A percentile compares a stretch with the other conserved stretches of the same genome.
These are phyloP conservation scores for Albatrellus ellisii DNA, from an alignment of 768 basidiomycete genomes.

Conservation along the genomic window DNA sequence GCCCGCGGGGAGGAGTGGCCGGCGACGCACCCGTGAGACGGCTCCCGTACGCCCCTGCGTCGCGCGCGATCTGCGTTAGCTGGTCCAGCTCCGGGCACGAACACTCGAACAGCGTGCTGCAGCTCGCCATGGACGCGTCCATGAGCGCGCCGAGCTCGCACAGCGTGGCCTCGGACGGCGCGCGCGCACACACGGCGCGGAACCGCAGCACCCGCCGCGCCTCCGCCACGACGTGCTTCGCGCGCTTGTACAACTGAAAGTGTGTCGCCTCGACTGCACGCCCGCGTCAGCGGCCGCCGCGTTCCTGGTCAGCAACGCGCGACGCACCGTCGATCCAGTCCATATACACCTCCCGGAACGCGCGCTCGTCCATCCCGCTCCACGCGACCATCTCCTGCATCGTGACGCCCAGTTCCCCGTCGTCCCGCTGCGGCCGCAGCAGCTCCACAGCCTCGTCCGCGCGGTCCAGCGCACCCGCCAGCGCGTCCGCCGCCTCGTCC, in stretches of 20 bases:
- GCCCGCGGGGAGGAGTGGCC: not conserved
- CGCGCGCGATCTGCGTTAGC: slow-evolving; percentile 46
- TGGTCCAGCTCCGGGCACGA: slow-evolving; percentile 70
- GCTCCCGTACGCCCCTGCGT: slow-evolving; percentile 68
- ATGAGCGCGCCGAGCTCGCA: slow-evolving; percentile 53
- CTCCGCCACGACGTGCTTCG: slow-evolving; percentile 72
- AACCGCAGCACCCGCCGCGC: slow-evolving; percentile 72
- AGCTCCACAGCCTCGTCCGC: slow-evolving; percentile 36
- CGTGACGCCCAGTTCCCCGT: slow-evolving; percentile 44
- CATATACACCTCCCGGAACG: slow-evolving; percentile 57
- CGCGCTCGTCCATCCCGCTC: slow-evolving; percentile 38
- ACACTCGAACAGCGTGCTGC: slow-evolving; percentile 59
- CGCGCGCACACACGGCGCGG: slow-evolving; percentile 39
- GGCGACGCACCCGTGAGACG: slow-evolving; percentile 58
- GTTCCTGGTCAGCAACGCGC: not conserved
- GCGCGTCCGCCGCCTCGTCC: slow-evolving; percentile 20
- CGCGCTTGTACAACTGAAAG: slow-evolving; percentile 76
- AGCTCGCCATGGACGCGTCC: slow-evolving; percentile 68
- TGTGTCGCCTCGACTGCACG: too few species aligned
- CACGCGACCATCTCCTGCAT: slow-evolving; percentile 62
- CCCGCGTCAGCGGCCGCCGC: too few species aligned
- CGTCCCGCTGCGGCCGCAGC: slow-evolving; percentile 31
- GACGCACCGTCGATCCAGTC: slow-evolving; percentile 67
- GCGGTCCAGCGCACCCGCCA: slow-evolving; percentile 33
- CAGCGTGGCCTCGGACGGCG: slow-evolving; percentile 21